Percentiles rank a stretch among this genome's conserved stretches.
Conservation (phyloP, 2,329 filamentous ascomycete genomes). For the Knufia fluminis region DNA sequence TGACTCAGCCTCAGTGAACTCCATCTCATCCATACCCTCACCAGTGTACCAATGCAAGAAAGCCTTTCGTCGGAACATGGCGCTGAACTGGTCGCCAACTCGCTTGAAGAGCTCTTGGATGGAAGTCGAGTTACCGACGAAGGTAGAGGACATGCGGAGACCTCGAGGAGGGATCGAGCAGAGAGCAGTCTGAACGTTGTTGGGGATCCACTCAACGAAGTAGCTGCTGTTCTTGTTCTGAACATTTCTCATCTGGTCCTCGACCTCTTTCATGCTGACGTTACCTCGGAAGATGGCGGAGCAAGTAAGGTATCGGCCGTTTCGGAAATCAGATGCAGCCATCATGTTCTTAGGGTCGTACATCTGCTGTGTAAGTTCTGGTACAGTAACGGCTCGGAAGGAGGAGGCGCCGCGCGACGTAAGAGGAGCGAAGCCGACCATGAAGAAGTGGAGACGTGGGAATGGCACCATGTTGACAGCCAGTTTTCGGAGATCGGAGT, state of each 20-base stretch:
- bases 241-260: slow-evolving; percentile 99
- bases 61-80: slow-evolving; percentile 99
- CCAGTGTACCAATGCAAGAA: slow-evolving; percentile 99
- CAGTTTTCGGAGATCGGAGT: slow-evolving; percentile 98
- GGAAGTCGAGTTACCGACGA: slow-evolving; percentile 97
- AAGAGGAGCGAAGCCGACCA: slow-evolving; percentile 98
- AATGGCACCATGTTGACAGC: slow-evolving; percentile 99
- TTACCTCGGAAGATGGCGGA: slow-evolving; percentile 99
- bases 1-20: slow-evolving; percentile 99
- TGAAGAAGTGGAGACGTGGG: slow-evolving; percentile 99
- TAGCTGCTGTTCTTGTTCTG: slow-evolving; percentile 99
- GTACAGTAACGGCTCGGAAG: slow-evolving; percentile 95
- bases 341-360: slow-evolving; percentile 99
- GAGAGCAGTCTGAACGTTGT: slow-evolving; percentile 99
- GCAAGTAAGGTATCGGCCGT: slow-evolving; percentile 98
- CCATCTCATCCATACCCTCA: slow-evolving; percentile 99
- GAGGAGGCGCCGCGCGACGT: slow-evolving; percentile 86
- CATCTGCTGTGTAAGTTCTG: slow-evolving; percentile 99
- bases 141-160: slow-evolving; percentile 98
- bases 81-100: slow-evolving; percentile 98
- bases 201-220: slow-evolving; percentile 99
- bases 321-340: slow-evolving; percentile 99
- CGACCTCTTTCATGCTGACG: slow-evolving; percentile 99
- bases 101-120: slow-evolving; percentile 99
- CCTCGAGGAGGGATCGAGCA: slow-evolving; percentile 97